Conservation (phyloP, 2,329 filamentous ascomycete genomes). For the Annulohypoxylon truncatum region DNA sequence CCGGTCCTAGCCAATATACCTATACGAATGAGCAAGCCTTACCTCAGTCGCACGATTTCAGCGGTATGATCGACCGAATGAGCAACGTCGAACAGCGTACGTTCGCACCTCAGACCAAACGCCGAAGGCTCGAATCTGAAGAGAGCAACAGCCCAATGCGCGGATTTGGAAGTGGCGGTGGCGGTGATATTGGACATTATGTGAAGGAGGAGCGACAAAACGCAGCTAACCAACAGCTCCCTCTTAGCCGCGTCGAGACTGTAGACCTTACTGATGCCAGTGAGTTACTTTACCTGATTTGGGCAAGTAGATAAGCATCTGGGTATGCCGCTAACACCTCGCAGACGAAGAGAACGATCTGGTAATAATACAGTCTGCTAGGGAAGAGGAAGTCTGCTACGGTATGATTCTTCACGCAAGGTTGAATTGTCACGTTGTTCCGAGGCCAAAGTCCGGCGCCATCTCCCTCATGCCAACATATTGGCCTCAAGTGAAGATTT, state of each 20-base stretch:
- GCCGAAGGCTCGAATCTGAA: conserved; percentile 66
- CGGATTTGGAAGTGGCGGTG: conserved; percentile 60
- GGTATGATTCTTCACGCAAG: conserved; percentile 77
- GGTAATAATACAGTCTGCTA: conserved; percentile 67
- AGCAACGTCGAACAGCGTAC: conserved; percentile 78
- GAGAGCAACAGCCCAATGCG: conserved; percentile 57
- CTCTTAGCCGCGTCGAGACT: conserved; percentile 53
- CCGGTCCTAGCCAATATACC: conserved; percentile 32
- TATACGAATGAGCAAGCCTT: conserved; percentile 26
- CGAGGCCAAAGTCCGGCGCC: conserved; percentile 73
- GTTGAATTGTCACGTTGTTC: conserved; percentile 75
- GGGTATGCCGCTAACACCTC: conserved; percentile 40
- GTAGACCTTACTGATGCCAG: conserved; percentile 69
- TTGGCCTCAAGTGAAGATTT: conserved; percentile 81
- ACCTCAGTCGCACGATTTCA: conserved; percentile 57
- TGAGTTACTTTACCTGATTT: conserved; percentile 58
- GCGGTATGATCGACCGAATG: conserved; percentile 77
- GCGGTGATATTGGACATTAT: conserved; percentile 72
- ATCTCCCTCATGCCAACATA: conserved; percentile 68
- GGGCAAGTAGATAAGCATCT: conserved; percentile 5
- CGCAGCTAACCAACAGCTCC: conserved; percentile 46
- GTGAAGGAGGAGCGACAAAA: conserved; percentile 70
- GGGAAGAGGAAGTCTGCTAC: conserved; percentile 80
- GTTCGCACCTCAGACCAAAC: conserved; percentile 70
- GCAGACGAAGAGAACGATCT: conserved; percentile 67